A percentile compares a stretch with the other conserved stretches of the same genome.
Conservation (phyloP, 2,329 filamentous ascomycete genomes). For the Colletotrichum sp. region DNA sequence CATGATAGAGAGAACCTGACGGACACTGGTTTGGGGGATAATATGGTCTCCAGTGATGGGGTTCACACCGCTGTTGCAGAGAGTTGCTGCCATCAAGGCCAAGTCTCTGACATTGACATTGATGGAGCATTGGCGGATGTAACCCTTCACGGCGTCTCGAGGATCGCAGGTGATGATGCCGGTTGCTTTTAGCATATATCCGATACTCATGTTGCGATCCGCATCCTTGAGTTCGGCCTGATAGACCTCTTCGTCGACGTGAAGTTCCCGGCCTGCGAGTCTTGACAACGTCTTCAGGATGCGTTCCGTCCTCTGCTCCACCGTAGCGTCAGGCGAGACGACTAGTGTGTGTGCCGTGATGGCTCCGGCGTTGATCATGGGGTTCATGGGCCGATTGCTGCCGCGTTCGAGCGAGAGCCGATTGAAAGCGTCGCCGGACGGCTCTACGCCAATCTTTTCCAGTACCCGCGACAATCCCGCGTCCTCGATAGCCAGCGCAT, state of each 20-base stretch:
- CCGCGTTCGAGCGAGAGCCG: slow-evolving; percentile 32
- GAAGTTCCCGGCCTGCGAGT: slow-evolving; percentile 37
- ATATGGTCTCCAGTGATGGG: slow-evolving; percentile 35
- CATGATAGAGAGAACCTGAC: slow-evolving; percentile 45
- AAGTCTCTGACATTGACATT: slow-evolving; percentile 45
- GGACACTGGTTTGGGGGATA: slow-evolving; percentile 39
- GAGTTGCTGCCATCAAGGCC: slow-evolving; percentile 43
- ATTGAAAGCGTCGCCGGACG: slow-evolving; percentile 43
- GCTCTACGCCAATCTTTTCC: slow-evolving; percentile 44
- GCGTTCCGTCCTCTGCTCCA: slow-evolving; percentile 37
- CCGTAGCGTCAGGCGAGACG: slow-evolving; percentile 31
- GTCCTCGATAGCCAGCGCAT: slow-evolving; percentile 44
- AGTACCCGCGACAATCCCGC: slow-evolving; percentile 36
- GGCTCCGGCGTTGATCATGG: slow-evolving; percentile 40
- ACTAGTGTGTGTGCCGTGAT: slow-evolving; percentile 38
- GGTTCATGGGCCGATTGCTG: slow-evolving; percentile 36
- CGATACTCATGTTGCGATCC: slow-evolving; percentile 39
- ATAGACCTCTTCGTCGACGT: slow-evolving; percentile 42
- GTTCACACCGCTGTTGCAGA: slow-evolving; percentile 40
- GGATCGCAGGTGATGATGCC: slow-evolving; percentile 39
- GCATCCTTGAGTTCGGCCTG: slow-evolving; percentile 39
- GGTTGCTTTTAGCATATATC: slow-evolving; percentile 44
- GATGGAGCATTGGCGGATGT: slow-evolving; percentile 44
- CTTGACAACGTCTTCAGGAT: slow-evolving; percentile 37
- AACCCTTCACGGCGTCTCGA: slow-evolving; percentile 38